Percentiles rank a stretch among this genome's conserved stretches.
Conservation (phyloP, 371 early-diverging fungal species). For the Zychaea mexicana region DNA sequence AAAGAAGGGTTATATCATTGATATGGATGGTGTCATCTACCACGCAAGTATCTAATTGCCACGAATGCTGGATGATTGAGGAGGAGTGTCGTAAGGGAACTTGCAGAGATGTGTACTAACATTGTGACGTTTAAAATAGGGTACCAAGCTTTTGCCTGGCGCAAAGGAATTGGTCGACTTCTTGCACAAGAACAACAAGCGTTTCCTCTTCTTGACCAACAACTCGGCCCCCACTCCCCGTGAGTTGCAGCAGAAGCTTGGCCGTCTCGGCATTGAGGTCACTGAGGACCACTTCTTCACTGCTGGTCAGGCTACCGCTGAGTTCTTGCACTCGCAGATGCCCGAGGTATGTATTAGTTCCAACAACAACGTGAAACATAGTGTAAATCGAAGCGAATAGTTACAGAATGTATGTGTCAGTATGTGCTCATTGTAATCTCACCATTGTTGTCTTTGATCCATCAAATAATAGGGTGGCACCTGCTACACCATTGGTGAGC, state of each 20-base stretch:
- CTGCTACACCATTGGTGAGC: conserved; percentile 66
- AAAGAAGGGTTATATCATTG: conserved; percentile 67
- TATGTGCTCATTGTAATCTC: background rate
- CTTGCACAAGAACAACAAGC: conserved; percentile 58
- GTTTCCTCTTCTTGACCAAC: conserved; percentile 71
- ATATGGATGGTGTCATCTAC: conserved; percentile 76
- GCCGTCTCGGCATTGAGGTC: conserved; percentile 62
- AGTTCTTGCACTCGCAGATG: conserved; percentile 63
- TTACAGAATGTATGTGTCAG: no score
- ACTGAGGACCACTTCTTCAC: conserved; percentile 67
- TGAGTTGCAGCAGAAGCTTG: conserved; percentile 63
- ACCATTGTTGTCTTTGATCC: background rate
- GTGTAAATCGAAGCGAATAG: no score
- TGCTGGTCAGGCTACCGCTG: conserved; percentile 65
- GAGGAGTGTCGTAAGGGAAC: background rate
- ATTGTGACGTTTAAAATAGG: conserved; percentile 25
- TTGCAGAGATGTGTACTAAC: background rate
- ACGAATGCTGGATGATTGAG: background rate
- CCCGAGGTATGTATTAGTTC: conserved; percentile 44
- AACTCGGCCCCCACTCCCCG: conserved; percentile 73
- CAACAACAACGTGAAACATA: background rate
- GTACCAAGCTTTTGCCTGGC: conserved; percentile 55
- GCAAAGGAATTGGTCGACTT: conserved; percentile 68
- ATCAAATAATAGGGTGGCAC: conserved; percentile 55
- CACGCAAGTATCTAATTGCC: conserved; percentile 44